Evolutionary conservation across 1,139 yeast genomes (phyloP).

Genomic region (Blastobotrys illinoisensis): DNA sequence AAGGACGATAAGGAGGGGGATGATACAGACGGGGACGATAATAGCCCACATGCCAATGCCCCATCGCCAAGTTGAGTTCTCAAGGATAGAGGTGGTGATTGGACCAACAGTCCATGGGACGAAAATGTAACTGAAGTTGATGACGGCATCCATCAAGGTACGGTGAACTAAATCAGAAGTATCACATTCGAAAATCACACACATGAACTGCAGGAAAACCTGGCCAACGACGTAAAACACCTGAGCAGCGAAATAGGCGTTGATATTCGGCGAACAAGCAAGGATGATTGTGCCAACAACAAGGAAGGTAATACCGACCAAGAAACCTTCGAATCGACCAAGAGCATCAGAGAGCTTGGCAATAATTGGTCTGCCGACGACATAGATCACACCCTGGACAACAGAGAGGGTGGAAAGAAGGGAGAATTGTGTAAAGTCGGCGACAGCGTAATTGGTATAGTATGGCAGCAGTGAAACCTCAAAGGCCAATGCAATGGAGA

Average conservation of each 20-base stretch:
- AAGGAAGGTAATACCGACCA: slow-evolving; percentile 29
- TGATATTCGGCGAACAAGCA: slow-evolving; percentile 32
- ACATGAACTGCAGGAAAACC: slow-evolving; percentile 36
- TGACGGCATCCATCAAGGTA: slow-evolving; percentile 35
- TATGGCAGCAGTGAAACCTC: slow-evolving; percentile 37
- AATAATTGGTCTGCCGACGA: slow-evolving; percentile 37
- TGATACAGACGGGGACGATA: slow-evolving; percentile 54
- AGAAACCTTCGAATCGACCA: slow-evolving; percentile 39
- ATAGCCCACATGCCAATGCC: slow-evolving; percentile 75
- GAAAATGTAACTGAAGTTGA: slow-evolving; percentile 21
- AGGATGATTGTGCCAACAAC: slow-evolving; percentile 32
- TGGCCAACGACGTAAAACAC: slow-evolving; percentile 35
- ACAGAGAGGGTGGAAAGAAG: slow-evolving; percentile 38
- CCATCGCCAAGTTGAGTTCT: slow-evolving; percentile 48
- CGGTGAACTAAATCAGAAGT: slow-evolving; percentile 36
- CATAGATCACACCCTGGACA: slow-evolving; percentile 37
- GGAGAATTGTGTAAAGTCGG: slow-evolving; percentile 37
- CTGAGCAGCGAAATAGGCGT: slow-evolving; percentile 33
- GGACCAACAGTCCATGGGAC: slow-evolving; percentile 17
- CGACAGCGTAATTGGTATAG: slow-evolving; percentile 40
- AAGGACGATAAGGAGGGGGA: slow-evolving; percentile 41
- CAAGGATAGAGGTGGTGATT: slow-evolving; percentile 15
- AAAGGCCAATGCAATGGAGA: slow-evolving; percentile 38
- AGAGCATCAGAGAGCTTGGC: slow-evolving; percentile 38
- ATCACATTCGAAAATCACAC: slow-evolving; percentile 39